phyloP scores from a whole-genome alignment of 352 stramenopile genomes.

The Aphanomyces stellatus region DNA sequence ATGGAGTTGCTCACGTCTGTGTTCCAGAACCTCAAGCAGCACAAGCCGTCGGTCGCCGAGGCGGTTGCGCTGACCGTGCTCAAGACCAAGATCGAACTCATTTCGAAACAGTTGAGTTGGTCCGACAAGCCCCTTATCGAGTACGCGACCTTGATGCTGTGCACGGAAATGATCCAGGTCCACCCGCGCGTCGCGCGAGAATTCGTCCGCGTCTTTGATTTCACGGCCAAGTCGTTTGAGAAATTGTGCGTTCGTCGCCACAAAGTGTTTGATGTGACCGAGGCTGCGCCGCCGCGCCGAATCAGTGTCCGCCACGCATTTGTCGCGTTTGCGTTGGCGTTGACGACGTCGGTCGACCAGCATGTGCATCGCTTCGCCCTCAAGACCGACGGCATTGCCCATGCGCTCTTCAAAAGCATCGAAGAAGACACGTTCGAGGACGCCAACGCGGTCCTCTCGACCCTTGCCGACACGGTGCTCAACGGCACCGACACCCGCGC shows the following conservation, averaged over 20 bases:
- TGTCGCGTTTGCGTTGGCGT: constrained; percentile 46
- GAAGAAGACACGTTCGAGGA: constrained; percentile 57
- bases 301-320: constrained; percentile 62
- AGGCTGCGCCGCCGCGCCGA: not conserved
- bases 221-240: constrained; percentile 50
- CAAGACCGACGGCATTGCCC: constrained; percentile 55
- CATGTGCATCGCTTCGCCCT: constrained; percentile 73
- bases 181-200: constrained; percentile 43
- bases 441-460: constrained; percentile 36
- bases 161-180: constrained; percentile 34
- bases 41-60: constrained; percentile 35
- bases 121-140: constrained; percentile 79
- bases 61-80: constrained; percentile 52
- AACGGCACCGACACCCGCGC: constrained; percentile 47
- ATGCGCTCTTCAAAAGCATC: constrained; percentile 68
- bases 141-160: constrained; percentile 55
- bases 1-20: constrained; percentile 50
- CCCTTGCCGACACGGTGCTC: constrained; percentile 44
- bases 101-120: constrained; percentile 74
- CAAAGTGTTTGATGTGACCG: constrained; percentile 36
- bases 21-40: constrained; percentile 11
- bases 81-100: constrained; percentile 47
- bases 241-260: constrained; percentile 49
- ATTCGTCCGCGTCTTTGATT: constrained; percentile 71
- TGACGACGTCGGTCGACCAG: constrained; percentile 53